These are phyloP conservation scores for Epichloe aotearoae DNA, from an alignment of 2,329 filamentous ascomycete species.

Conservation along the genomic window DNA sequence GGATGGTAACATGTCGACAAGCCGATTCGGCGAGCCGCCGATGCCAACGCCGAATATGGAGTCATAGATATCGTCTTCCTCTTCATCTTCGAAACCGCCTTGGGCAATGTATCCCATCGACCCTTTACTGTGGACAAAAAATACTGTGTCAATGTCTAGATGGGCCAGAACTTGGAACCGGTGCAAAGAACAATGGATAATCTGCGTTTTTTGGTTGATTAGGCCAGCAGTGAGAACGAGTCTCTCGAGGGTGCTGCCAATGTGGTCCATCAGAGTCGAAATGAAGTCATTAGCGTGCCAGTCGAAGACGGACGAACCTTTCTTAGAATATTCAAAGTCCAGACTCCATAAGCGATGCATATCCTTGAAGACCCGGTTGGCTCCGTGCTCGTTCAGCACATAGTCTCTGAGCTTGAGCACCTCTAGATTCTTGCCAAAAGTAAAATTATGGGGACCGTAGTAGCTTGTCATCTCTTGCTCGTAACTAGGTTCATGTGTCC, in stretches of 20 bases:
- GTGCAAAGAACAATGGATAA: background rate
- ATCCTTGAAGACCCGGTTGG: background rate
- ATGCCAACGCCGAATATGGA: no score
- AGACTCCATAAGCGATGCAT: background rate
- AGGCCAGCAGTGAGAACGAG: background rate
- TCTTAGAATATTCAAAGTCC: background rate
- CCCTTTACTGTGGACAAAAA: background rate
- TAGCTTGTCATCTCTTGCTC: background rate
- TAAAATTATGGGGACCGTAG: no score
- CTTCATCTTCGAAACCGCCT: no score
- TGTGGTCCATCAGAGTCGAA: background rate
- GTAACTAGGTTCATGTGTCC: background rate
- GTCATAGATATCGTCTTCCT: no score
- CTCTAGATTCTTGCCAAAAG: background rate
- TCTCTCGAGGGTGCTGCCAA: background rate
- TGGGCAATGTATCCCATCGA: no score
- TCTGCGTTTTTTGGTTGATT: background rate
- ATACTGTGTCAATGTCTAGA: background rate
- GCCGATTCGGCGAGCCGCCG: background rate
- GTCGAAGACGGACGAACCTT: background rate
- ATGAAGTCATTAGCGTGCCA: background rate
- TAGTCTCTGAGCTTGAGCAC: background rate
- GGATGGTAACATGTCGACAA: background rate
- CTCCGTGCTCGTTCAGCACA: background rate
- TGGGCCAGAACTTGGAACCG: background rate